Conservation (phyloP, 495 filamentous ascomycete species). For the Aspergillus wentii region DNA sequence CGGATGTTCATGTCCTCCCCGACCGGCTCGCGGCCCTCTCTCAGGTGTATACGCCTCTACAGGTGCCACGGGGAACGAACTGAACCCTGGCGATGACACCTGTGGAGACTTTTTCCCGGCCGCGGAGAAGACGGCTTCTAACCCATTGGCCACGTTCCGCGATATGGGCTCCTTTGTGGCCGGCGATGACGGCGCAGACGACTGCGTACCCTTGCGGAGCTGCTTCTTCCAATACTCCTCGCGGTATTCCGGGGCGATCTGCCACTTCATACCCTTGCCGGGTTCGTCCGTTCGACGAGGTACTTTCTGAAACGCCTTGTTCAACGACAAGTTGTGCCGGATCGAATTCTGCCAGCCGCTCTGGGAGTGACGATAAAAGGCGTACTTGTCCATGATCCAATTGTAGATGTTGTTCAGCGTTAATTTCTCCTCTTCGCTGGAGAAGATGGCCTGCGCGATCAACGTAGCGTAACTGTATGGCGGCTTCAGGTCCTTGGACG, state of each 20-base stretch:
- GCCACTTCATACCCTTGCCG: constrained; percentile 99
- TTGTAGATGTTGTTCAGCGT: constrained; percentile 87
- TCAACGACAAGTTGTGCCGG: constrained; percentile 89
- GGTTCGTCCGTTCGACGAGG: constrained; percentile 89
- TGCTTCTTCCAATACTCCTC: constrained; percentile 70
- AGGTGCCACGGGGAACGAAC: constrained; percentile 42
- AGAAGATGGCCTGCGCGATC: constrained; percentile 92
- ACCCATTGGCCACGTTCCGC: constrained; percentile 24
- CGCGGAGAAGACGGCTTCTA: constrained; percentile 39
- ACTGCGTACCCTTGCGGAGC: constrained; percentile 39
- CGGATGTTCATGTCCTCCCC: constrained; percentile 27
- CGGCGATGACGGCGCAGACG: constrained; percentile 43
- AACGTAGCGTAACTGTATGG: constrained; percentile 94
- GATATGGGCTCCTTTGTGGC: constrained; percentile 36
- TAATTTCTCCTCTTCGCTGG: constrained; percentile 75
- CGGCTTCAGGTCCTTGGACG: constrained; percentile 84
- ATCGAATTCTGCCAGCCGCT: constrained; percentile 98
- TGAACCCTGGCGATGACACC: constrained; percentile 41
- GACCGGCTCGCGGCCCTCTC: constrained; percentile 34
- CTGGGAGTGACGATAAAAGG: constrained; percentile 80
- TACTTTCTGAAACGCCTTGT: constrained; percentile 88
- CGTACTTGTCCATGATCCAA: constrained; percentile 83
- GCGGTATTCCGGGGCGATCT: constrained; percentile 71
- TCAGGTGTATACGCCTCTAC: constrained; percentile 46
- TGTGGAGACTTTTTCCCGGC: constrained; percentile 53